phyloP scores from a whole-genome alignment of 495 filamentous ascomycete species.

The Aspergillus affinis region DNA sequence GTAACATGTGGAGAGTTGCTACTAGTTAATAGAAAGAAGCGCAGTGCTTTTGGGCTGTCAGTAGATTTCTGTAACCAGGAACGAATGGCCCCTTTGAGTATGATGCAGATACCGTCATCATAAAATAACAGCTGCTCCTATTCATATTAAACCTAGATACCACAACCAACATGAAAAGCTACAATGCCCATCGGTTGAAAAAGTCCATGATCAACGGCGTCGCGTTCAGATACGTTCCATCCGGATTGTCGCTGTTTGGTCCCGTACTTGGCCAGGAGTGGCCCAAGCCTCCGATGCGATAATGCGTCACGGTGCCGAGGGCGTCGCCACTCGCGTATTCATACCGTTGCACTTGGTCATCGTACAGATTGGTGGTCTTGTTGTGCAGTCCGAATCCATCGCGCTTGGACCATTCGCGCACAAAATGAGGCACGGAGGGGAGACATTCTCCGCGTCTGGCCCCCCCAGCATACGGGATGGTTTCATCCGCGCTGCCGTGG shows the following conservation, averaged over 20 bases:
- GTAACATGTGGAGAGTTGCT: too few species aligned
- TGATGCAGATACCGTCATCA: too few species aligned
- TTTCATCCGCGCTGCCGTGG: constrained; percentile 45
- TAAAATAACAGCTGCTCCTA: too few species aligned
- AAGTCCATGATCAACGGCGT: constrained; percentile 40
- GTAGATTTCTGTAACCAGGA: too few species aligned
- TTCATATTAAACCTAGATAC: too few species aligned
- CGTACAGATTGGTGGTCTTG: constrained; percentile 17
- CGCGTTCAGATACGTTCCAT: constrained; percentile 35
- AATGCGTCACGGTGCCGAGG: constrained; percentile 24
- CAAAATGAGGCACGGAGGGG: constrained; percentile 37
- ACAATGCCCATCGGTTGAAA: constrained; percentile 22
- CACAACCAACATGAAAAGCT: too few species aligned
- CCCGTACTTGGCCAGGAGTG: constrained; percentile 42
- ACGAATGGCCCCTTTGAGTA: too few species aligned
- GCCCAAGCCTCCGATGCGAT: constrained; percentile 19
- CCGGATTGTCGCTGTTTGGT: constrained; percentile 33
- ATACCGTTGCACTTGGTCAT: constrained; percentile 5
- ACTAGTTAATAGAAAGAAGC: too few species aligned
- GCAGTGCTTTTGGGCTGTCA: too few species aligned
- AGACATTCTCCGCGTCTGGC: constrained; percentile 31
- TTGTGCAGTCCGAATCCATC: constrained; percentile 24
- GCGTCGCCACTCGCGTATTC: constrained; percentile 16
- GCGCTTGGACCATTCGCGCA: constrained; percentile 31
- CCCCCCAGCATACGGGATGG: constrained; percentile 35